These are phyloP conservation scores for Wickerhamiella parazyma DNA, from an alignment of 805 yeast species.

Conservation along the genomic window DNA sequence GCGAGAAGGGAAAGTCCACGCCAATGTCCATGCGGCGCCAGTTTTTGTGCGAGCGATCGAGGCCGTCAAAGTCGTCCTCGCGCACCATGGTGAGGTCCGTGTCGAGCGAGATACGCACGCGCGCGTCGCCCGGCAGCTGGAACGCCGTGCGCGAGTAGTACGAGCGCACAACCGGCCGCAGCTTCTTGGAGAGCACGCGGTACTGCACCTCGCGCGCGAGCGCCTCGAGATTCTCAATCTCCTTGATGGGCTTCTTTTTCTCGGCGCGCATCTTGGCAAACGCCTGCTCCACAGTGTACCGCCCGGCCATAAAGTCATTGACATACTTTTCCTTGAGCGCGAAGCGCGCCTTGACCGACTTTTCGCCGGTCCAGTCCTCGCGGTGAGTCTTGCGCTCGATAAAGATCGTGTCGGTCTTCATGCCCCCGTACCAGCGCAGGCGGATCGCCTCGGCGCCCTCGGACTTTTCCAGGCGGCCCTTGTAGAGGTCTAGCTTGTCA, in stretches of 20 bases:
- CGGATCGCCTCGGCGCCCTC: slow-evolving; percentile 99
- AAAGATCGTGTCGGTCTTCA: slow-evolving; percentile 81
- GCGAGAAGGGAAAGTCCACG: slow-evolving; percentile 87
- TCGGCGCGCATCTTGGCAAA: slow-evolving; percentile 88
- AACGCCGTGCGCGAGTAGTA: slow-evolving; percentile 97
- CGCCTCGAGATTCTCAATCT: slow-evolving; percentile 83
- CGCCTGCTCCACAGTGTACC: slow-evolving; percentile 73
- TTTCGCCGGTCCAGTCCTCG: slow-evolving; percentile 99
- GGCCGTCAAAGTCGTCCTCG: slow-evolving; percentile 92
- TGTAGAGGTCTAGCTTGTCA: slow-evolving; percentile 74
- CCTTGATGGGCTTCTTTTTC: slow-evolving; percentile 74
- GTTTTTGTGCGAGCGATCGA: slow-evolving; percentile 76
- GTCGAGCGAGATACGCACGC: slow-evolving; percentile 95
- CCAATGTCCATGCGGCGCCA: slow-evolving; percentile 99
- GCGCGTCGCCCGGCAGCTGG: slow-evolving; percentile 98
- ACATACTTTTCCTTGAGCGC: slow-evolving; percentile 83
- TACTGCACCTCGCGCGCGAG: slow-evolving; percentile 90
- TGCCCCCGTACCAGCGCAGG: slow-evolving; percentile 98
- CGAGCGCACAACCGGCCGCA: slow-evolving; percentile 90
- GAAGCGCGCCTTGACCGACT: slow-evolving; percentile 96
- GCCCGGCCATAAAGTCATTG: slow-evolving; percentile 71
- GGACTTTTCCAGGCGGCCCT: slow-evolving; percentile 86
- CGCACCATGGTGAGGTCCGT: slow-evolving; percentile 96
- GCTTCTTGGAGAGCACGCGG: slow-evolving; percentile 64
- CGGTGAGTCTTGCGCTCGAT: slow-evolving; percentile 97